Base-by-base conservation (phyloP, 345 rosid species). In the Cardamine occulta region DNA sequence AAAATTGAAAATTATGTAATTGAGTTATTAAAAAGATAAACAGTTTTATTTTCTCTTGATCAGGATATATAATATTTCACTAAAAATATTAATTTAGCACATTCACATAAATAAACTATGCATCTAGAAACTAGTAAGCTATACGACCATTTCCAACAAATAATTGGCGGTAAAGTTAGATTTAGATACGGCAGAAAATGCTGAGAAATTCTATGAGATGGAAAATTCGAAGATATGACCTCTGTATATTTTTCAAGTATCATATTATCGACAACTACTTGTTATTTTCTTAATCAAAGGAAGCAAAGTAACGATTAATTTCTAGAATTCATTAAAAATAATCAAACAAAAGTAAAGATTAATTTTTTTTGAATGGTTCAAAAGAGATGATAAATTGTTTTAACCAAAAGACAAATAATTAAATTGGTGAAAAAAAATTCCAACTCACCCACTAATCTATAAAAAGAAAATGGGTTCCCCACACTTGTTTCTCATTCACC, bases 361-460 rank as follows among this genome's bases (percentile, higher is more conserved):
- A 63, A 17, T 63, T 19, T 32, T 5, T 53, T 73, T 72, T 73
- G 55, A 73, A 42, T 73, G 56, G 31, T 54, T 73, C 77, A 63
- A 40, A 63, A 29, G 55, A 37, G 18, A 49, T 35, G 15, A 60
- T 32, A 23, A n/a, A n/a, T 24, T 48, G 32, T 39, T 63, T 39
- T 39, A 17, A 28, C 70, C 31, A 51, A 26, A 62, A 51, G 7
- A 29, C 2, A 57, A 45, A 58, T 2, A 40, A 7, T 14, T 34
- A 19, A 45, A 59, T 31, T 45, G 7, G 21, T 19, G 26, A 71
- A 34, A 35, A 7, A 7, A 37, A 55, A 64, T 10, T 4, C 24
- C 37, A 52, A 28, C 35, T 8, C 54, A 29, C n/a, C 10, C 75
- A 24, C 18, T 29, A 4, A 23, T 65, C 72, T 65, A 74, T 74